phyloP scores from a whole-genome alignment of 768 basidiomycete genomes.

The Russula abietina region DNA sequence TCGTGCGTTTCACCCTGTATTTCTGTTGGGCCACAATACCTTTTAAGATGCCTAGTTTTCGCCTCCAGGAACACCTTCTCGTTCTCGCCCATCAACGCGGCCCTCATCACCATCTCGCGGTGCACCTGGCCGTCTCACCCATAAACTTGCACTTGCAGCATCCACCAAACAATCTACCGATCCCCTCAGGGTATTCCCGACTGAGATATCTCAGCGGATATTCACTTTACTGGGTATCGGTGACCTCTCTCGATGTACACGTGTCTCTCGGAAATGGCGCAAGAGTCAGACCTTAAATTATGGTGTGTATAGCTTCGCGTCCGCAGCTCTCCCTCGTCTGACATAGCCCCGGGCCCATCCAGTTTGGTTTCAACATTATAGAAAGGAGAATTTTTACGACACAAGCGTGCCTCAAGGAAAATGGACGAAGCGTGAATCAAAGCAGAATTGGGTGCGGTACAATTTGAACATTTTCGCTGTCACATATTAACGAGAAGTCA shows the following conservation, averaged over 20 bases:
- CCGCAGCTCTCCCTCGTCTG: background rate
- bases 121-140: slow-evolving; percentile 44
- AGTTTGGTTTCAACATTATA: slow-evolving; percentile 95
- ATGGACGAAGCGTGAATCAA: slow-evolving; percentile 93
- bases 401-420: slow-evolving; percentile 72
- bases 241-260: slow-evolving; percentile 70
- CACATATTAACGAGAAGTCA: background rate
- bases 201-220: slow-evolving; percentile 74
- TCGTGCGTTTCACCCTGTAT: slow-evolving; percentile 42
- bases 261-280: slow-evolving; percentile 82
- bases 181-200: slow-evolving; percentile 67
- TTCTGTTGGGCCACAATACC: background rate
- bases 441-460: slow-evolving; percentile 74
- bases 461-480: background rate
- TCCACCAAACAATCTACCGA: slow-evolving; percentile 37
- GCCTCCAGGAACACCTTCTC: slow-evolving; percentile 58
- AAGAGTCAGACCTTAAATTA: slow-evolving; percentile 90
- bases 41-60: slow-evolving; percentile 45
- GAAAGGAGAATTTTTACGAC: slow-evolving; percentile 82
- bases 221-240: slow-evolving; percentile 56
- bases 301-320: slow-evolving; percentile 40
- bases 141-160: slow-evolving; percentile 41
- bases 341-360: slow-evolving; percentile 6
- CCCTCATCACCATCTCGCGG: slow-evolving; percentile 43
- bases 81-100: slow-evolving; percentile 42